Percentiles rank a stretch among this genome's conserved stretches.
Evolutionary conservation across 352 stramenopile species (phyloP).

Genomic region (Pythium folliculosum): DNA sequence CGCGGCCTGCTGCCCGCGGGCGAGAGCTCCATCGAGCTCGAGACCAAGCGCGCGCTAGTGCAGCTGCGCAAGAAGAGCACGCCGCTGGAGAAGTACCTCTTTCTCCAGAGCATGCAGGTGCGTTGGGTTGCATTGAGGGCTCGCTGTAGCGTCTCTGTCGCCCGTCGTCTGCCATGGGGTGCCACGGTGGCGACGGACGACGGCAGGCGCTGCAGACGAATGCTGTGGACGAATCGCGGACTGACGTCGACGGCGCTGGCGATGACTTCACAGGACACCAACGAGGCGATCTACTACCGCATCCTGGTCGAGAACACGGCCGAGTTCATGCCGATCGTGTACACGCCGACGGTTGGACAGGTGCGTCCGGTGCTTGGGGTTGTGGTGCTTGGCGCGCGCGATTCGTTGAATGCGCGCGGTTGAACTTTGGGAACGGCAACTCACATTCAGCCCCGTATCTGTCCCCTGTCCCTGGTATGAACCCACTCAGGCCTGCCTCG

Average conservation of each 20-base stretch:
- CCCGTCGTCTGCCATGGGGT: background rate
- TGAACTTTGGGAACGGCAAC: constrained; percentile 4
- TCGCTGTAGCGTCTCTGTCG: background rate
- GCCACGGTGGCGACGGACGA: background rate
- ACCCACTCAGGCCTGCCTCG: constrained; percentile 54
- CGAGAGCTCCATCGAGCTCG: constrained; percentile 81
- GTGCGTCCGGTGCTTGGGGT: constrained; percentile 1
- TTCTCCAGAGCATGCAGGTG: constrained; percentile 87
- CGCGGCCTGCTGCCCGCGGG: constrained; percentile 90
- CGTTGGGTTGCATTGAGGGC: constrained; percentile 2
- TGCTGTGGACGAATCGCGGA: background rate
- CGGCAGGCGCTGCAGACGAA: background rate
- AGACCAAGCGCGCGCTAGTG: constrained; percentile 88
- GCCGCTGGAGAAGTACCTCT: constrained; percentile 94
- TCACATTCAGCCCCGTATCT: background rate
- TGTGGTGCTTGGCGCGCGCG: background rate
- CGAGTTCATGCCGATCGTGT: constrained; percentile 96
- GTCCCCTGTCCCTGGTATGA: too few relatives aligned
- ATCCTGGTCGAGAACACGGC: constrained; percentile 87
- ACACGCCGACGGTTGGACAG: constrained; percentile 97
- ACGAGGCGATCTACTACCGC: constrained; percentile 92
- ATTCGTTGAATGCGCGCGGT: background rate
- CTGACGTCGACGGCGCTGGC: constrained; percentile 11
- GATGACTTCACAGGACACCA: constrained; percentile 59
- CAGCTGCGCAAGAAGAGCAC: constrained; percentile 83